These are phyloP conservation scores for Saitozyma podzolica DNA, from an alignment of 768 basidiomycete species.

Conservation along the genomic window DNA sequence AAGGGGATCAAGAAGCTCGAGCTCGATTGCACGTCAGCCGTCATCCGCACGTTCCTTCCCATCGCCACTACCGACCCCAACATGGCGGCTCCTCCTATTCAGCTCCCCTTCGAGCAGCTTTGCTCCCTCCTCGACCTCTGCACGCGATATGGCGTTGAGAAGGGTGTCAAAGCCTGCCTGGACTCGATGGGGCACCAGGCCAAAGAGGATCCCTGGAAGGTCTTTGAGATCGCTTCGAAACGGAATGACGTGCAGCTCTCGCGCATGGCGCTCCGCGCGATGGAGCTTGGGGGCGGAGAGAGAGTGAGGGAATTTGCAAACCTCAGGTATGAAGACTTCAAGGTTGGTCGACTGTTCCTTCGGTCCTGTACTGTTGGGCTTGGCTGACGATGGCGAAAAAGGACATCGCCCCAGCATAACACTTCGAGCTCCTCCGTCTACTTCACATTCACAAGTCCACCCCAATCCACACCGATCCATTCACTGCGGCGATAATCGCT, in stretches of 20 bases:
- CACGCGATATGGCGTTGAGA: neutral
- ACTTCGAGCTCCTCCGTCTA: constrained; percentile 11
- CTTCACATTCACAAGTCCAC: neutral
- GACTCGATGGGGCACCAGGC: neutral
- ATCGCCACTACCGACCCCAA: neutral
- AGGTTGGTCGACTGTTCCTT: neutral
- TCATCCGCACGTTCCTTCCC: neutral
- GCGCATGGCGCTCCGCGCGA: constrained; percentile 2
- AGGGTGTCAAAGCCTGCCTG: neutral
- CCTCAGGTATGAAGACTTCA: constrained; percentile 1
- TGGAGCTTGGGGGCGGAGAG: neutral
- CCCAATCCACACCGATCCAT: neutral
- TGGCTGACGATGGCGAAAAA: neutral
- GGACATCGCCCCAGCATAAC: neutral
- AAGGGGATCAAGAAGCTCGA: neutral
- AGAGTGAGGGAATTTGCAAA: neutral
- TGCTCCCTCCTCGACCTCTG: neutral
- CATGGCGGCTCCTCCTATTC: neutral
- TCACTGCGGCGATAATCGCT: neutral
- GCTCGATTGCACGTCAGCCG: neutral
- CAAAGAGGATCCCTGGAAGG: constrained; percentile 10
- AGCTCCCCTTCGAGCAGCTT: neutral
- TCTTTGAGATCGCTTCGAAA: constrained; percentile 10
- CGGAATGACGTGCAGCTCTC: constrained; percentile 9
- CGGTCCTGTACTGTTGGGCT: neutral